These are phyloP conservation scores for Cyberlindnera lachancei DNA, from an alignment of 805 yeast genomes.

Conservation along the genomic window DNA sequence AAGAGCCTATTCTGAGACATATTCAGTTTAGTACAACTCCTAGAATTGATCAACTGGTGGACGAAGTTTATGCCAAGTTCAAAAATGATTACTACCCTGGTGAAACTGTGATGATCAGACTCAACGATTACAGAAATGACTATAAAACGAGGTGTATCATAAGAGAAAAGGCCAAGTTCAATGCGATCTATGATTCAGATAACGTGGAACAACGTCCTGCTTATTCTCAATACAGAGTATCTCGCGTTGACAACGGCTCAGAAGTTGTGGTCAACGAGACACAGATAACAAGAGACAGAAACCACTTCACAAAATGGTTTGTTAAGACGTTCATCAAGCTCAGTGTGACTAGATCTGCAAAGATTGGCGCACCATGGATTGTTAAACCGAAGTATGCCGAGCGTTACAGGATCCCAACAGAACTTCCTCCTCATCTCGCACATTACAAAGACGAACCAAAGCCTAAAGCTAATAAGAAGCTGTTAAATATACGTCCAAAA, in stretches of 20 bases:
- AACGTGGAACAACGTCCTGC: slow-evolving; percentile 38
- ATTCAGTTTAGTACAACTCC: slow-evolving; percentile 77
- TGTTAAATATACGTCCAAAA: slow-evolving; percentile 7
- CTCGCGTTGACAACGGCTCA: slow-evolving; percentile 41
- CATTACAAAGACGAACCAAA: slow-evolving; percentile 19
- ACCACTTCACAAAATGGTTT: slow-evolving; percentile 81
- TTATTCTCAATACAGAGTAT: slow-evolving; percentile 64
- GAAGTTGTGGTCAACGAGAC: slow-evolving; percentile 67
- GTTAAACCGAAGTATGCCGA: slow-evolving; percentile 72
- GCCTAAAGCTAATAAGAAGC: slow-evolving; percentile 13
- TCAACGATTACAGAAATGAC: slow-evolving; percentile 22
- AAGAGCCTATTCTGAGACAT: slow-evolving; percentile 84
- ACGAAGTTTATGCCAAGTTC: slow-evolving; percentile 71
- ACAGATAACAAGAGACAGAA: slow-evolving; percentile 75
- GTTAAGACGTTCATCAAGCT: slow-evolving; percentile 84
- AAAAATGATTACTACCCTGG: slow-evolving; percentile 88
- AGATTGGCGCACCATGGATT: slow-evolving; percentile 94
- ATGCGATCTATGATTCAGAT: slow-evolving; percentile 32
- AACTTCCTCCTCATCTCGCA: slow-evolving; percentile 46
- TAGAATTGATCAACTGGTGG: slow-evolving; percentile 81
- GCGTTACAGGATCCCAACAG: slow-evolving; percentile 56
- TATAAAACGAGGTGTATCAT: slow-evolving; percentile 40
- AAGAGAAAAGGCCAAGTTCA: slow-evolving; percentile 80
- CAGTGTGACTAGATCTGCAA: slow-evolving; percentile 56
- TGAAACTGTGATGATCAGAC: slow-evolving; percentile 62